These are phyloP conservation scores for Decorospora gaudefroyi DNA, from an alignment of 2,329 filamentous ascomycete genomes.

Conservation along the genomic window DNA sequence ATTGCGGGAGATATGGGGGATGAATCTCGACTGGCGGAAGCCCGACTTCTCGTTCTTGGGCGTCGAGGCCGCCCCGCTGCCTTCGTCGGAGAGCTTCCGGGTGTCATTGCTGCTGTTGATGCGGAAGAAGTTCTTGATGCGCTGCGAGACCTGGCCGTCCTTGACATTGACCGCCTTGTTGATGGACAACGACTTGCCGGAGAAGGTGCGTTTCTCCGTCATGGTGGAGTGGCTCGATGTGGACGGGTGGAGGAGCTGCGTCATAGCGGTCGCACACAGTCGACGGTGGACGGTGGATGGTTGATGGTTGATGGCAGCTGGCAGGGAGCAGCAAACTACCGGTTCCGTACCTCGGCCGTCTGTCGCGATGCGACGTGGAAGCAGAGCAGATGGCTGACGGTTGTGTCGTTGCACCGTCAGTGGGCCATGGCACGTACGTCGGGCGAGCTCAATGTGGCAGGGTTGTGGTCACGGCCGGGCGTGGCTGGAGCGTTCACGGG, in stretches of 20 bases:
- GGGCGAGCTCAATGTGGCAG: conserved; percentile 13
- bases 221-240: conserved; percentile 44
- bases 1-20: conserved; percentile 83
- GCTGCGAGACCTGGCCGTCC: conserved; percentile 62
- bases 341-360: too few species aligned
- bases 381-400: conserved; percentile 15
- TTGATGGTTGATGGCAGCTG: conserved; percentile 2
- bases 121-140: conserved; percentile 72
- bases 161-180: conserved; percentile 56
- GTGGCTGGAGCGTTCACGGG: conserved; percentile 32
- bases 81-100: conserved; percentile 47
- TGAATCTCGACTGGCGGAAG: conserved; percentile 85
- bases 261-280: conserved; percentile 38
- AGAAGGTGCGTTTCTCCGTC: conserved; percentile 56
- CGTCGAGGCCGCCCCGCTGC: conserved; percentile 39
- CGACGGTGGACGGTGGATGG: conserved; percentile 5
- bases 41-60: conserved; percentile 67
- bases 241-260: conserved; percentile 51
- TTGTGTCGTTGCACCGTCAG: conserved; percentile 35
- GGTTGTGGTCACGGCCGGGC: conserved; percentile 10
- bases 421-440: conserved; percentile 42
- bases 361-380: conserved; percentile 10
- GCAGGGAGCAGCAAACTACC: conserved; percentile 9
- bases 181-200: conserved; percentile 51
- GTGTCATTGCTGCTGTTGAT: conserved; percentile 61